Base-by-base conservation (phyloP, 139 green algal species). In the Tetraselmis chui region DNA sequence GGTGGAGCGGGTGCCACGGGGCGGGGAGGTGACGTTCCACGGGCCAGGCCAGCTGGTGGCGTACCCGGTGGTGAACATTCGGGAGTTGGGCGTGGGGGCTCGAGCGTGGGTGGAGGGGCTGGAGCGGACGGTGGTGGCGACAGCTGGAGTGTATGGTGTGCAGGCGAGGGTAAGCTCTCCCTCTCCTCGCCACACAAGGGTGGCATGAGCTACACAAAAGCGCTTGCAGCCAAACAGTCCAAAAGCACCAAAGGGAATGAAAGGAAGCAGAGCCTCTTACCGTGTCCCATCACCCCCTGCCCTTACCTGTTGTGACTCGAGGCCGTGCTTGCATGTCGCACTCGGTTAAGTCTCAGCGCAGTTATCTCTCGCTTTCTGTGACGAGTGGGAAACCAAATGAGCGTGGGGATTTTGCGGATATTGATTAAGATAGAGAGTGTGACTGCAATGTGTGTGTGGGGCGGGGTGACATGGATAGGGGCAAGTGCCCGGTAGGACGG, bases 1-100 rank as follows among this genome's bases (percentile, higher is more conserved):
- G 0, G 83, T 94, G 1, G 24, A 84, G 28, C 45, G 23, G 0
- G 77, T 86, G 22, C 86, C 87, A 0, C 82, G 95, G 2, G 95
- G 95, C 29, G 95, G 95, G 18, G 92, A 98, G 82, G 92, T 92
- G 0, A 98, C 95, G 0, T 98, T 89, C 87, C 95, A 98, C 86
- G 95, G 93, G 1, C 95, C 95, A 0, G 94, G 95, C 27, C 95
- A 98, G 90, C 78, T 96, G 27, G 93, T 99, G 2, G 85, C 92
- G 0, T 99, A 99, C 83, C 96, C 96, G 0, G 93, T 99, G 0
- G 27, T 98, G 0, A 89, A 87, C 76, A 82, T 99, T 59, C 76
- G 90, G 0, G 58, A 81, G 31, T 84, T 92, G 76, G 32, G 83
- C 0, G 59, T 97, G 1, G 96, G 95, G 0, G 90, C 93, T 0